Evolutionary conservation across 192 early-diverging fungal genomes (phyloP), one percentile per base, ranked within the genome.

Genomic region (Backusella circina): DNA sequence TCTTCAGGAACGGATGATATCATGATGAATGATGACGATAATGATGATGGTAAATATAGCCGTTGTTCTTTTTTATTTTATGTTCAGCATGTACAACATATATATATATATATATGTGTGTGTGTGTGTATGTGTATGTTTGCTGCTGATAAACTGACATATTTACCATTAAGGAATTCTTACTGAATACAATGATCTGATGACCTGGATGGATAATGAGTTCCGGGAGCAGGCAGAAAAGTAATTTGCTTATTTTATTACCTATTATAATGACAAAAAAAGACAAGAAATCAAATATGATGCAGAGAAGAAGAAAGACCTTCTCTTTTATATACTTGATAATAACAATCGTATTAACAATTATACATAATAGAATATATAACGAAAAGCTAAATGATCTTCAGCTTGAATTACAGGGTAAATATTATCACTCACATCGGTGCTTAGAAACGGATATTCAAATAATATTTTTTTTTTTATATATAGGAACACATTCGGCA

Each of bases 351-450:
- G 6, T n/a, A 5, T 3, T 35, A 35, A 35, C 33, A 35, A 35
- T 5, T 3, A n/a, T n/a, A 21, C 16, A 47, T 7, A 54, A 18
- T 71, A 80, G 79, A 15, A 72, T 80, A 8, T 80, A 76, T 65
- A 71, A 69, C 61, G 75, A 80, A 18, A 76, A 76, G 41, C 57
- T 76, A 26, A n/a, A 30, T 38, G 36, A 66, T 21, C 41, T 80
- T 37, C 79, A 76, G 39, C 28, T 76, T 67, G 79, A 80, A 73
- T 26, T 80, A 30, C 38, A 75, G 31, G 79, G 79, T 76, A 80
- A 67, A 32, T 10, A 65, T 37, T 8, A 28, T 35, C 65, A 1
- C 2, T 3, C 9, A 39, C 12, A 41, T 16, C 54, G 54, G 54
- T 61, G 54, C 10, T 61, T 61, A 28, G 54, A 61, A 61, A 61